Base-by-base conservation (phyloP, 768 basidiomycete genomes). In the Phylloporus sp. region DNA sequence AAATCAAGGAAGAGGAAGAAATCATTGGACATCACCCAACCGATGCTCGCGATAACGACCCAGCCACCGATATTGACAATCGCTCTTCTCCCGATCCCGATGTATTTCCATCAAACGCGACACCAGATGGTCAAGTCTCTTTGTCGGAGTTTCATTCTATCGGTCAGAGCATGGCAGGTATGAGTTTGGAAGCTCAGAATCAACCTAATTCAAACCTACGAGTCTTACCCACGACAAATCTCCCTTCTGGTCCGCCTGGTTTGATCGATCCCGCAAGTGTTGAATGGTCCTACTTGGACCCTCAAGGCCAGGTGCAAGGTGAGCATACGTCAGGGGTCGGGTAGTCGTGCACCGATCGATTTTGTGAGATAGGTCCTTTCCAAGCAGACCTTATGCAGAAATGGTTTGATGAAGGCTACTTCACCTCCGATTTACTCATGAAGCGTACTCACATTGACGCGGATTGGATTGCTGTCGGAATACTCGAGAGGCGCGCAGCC, bases 231-330 rank as follows among this genome's bases (percentile, higher is more conserved):
- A 45, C 49, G 13, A 43, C 23, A 17, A 54, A 52, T 33, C 49
- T 59, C n/a, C 36, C 54, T 17, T 52, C 55, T 33, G 68, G 63
- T 9, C 69, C 75, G 13, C 76, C 76, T 42, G 76, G 73, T 39
- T 55, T 75, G 32, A 51, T 66, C 36, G 84, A 86, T 68, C 71
- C 78, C 26, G 73, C 76, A 23, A 75, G 66, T 52, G 66, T 93
- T 18, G 82, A 90, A 62, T 97, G 93, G 93, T 86, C 82, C 20
- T 97, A 97, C 66, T 79, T 91, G 40, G 93, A 97, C 62, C 92
- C 91, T 17, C 80, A 86, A 55, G 91, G 93, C n/a, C 80, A 86
- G 49, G 71, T 94, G 33, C 93, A 97, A 80, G 93, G 92, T 90
- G 57, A 54, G 68, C 55, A 6, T 32, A 20, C 27, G 9, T 33